Evolutionary conservation across 2,329 filamentous ascomycete species (phyloP).

Genomic region (Ilyonectria sp.): DNA sequence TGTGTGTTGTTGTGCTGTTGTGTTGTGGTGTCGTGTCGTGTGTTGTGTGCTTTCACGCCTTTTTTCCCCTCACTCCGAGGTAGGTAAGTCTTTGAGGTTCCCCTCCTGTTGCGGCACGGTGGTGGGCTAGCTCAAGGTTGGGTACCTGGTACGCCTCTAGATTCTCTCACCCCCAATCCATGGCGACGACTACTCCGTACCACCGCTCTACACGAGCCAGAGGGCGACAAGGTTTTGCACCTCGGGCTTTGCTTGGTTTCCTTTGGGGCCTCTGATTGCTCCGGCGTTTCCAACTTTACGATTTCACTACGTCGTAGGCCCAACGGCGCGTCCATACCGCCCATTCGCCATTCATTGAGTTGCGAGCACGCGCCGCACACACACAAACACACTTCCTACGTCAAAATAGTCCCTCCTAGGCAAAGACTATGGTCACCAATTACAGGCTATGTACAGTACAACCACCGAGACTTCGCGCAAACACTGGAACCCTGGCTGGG

Average conservation of each 20-base stretch:
- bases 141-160: slow-evolving; percentile 36
- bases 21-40: slow-evolving; percentile 41
- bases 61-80: slow-evolving; percentile 11
- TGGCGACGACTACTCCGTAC: slow-evolving; percentile 1
- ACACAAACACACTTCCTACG: background rate
- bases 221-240: slow-evolving; percentile 44
- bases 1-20: slow-evolving; percentile 38
- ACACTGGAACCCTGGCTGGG: slow-evolving; percentile 10
- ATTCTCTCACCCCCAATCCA: background rate
- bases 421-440: background rate
- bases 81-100: slow-evolving; percentile 18
- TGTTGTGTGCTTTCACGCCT: slow-evolving; percentile 20
- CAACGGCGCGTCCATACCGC: slow-evolving; percentile 17
- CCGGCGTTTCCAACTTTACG: slow-evolving; percentile 6
- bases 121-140: slow-evolving; percentile 36
- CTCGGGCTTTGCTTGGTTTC: slow-evolving; percentile 35
- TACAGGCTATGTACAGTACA: slow-evolving; percentile 26
- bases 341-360: background rate
- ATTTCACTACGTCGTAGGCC: slow-evolving; percentile 3
- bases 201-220: slow-evolving; percentile 26
- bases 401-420: background rate
- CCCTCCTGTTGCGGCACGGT: slow-evolving; percentile 45
- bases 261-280: slow-evolving; percentile 18
- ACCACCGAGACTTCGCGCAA: slow-evolving; percentile 43
- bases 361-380: slow-evolving; percentile 2